Percentiles rank a stretch among this genome's conserved stretches.
phyloP scores from a whole-genome alignment of 176 grass and related monocot species.

The Poa annua region DNA sequence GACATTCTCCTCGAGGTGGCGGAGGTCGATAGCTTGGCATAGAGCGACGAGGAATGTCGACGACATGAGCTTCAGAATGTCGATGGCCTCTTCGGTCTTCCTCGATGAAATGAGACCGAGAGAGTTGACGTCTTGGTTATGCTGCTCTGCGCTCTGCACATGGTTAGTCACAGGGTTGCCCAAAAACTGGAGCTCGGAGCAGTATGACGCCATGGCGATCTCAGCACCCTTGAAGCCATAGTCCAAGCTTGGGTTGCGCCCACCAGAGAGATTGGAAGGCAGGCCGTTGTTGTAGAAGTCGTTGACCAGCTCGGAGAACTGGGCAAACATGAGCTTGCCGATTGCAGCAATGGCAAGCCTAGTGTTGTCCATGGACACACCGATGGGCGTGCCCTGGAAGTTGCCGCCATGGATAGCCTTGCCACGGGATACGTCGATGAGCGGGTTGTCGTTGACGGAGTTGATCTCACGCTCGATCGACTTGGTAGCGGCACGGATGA shows the following conservation, averaged over 20 bases:
- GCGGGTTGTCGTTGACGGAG: slow-evolving; percentile 89
- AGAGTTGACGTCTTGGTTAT: slow-evolving; percentile 92
- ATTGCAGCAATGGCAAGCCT: slow-evolving; percentile 81
- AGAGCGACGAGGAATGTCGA: slow-evolving; percentile 39
- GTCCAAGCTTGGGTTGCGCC: slow-evolving; percentile 87
- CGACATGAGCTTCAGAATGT: slow-evolving; percentile 85
- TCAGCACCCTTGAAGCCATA: slow-evolving; percentile 94
- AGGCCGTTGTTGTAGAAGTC: slow-evolving; percentile 93
- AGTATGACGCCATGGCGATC: slow-evolving; percentile 91
- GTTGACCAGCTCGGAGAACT: slow-evolving; percentile 92
- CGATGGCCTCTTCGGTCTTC: slow-evolving; percentile 77
- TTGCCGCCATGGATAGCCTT: slow-evolving; percentile 93
- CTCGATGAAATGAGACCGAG: slow-evolving; percentile 73
- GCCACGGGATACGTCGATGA: slow-evolving; percentile 82
- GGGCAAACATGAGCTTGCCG: slow-evolving; percentile 96
- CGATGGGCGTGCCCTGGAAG: slow-evolving; percentile 92
- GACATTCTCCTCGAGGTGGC: slow-evolving; percentile 36
- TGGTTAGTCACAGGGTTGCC: slow-evolving; percentile 90
- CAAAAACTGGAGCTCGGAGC: slow-evolving; percentile 93
- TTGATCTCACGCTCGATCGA: slow-evolving; percentile 92
- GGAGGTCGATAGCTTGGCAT: slow-evolving; percentile 36
- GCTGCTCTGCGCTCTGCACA: slow-evolving; percentile 93
- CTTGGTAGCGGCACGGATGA: slow-evolving; percentile 73
- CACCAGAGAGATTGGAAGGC: slow-evolving; percentile 81
- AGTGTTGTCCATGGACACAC: slow-evolving; percentile 96